These are phyloP conservation scores for Astragalus membranaceus DNA, from an alignment of 306 rosid genomes.

Conservation along the genomic window DNA sequence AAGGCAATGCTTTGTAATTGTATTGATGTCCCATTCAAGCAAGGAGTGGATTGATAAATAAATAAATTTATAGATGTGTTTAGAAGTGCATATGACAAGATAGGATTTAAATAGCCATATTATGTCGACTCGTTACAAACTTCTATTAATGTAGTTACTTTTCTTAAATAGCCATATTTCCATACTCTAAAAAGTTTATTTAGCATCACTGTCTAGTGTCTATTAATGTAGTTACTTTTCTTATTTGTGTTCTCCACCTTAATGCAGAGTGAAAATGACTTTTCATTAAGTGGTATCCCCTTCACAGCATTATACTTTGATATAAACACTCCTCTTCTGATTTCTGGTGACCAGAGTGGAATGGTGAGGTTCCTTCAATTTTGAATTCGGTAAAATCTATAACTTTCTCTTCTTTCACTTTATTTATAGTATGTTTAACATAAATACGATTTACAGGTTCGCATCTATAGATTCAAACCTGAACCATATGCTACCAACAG, in stretches of 20 bases:
- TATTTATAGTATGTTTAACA: constrained; percentile 1
- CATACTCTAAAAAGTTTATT: background rate
- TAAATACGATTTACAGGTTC: constrained; percentile 48
- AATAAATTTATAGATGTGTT: background rate
- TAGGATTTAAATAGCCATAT: background rate
- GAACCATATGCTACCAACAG: constrained; percentile 64
- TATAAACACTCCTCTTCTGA: constrained; percentile 50
- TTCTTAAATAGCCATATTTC: no score
- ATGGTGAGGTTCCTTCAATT: constrained; percentile 42
- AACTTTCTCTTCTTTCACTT: background rate
- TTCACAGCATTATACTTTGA: constrained; percentile 71
- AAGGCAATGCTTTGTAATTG: background rate
- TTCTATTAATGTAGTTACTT: background rate
- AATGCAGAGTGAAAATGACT: constrained; percentile 81
- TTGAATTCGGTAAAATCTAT: background rate
- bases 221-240: background rate
- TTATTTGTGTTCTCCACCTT: constrained; percentile 1
- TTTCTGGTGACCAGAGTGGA: constrained; percentile 90
- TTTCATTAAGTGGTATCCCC: constrained; percentile 69
- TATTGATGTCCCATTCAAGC: background rate
- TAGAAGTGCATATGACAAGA: background rate
- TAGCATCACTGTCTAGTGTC: background rate
- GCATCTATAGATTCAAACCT: constrained; percentile 69
- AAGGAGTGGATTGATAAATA: background rate
- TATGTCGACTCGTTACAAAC: background rate